Evolutionary conservation across 73 alveolate genomes (phyloP).

Genomic region (Paramecium sonneborni): DNA sequence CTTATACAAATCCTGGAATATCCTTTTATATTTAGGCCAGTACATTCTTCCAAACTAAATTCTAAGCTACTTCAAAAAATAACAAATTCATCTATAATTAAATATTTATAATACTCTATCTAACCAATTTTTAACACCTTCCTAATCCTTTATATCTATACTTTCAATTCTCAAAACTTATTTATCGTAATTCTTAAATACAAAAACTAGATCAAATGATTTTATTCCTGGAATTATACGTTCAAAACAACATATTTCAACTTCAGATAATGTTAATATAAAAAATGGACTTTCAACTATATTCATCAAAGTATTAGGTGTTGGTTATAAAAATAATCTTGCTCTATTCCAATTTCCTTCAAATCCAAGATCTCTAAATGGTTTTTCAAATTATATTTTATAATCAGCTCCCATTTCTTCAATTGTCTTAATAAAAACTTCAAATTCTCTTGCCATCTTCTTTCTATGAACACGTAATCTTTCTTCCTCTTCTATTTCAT

Average conservation of each 20-base stretch:
- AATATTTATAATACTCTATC: conserved; percentile 63
- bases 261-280: conserved; percentile 88
- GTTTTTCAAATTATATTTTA: conserved; percentile 82
- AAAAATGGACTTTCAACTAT: conserved; percentile 92
- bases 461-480: conserved; percentile 85
- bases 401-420: conserved; percentile 73
- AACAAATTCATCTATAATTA: conserved; percentile 75
- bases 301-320: conserved; percentile 86
- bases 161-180: conserved; percentile 85
- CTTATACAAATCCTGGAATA: conserved; percentile 86
- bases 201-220: conserved; percentile 93
- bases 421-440: conserved; percentile 78
- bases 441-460: conserved; percentile 83
- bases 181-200: conserved; percentile 87
- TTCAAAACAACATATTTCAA: conserved; percentile 92
- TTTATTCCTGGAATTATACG: conserved; percentile 90
- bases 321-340: conserved; percentile 86
- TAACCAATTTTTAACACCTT: conserved; percentile 86
- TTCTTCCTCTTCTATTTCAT: conserved; percentile 95
- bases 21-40: conserved; percentile 82
- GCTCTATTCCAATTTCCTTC: conserved; percentile 91
- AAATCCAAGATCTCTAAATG: conserved; percentile 86
- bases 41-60: conserved; percentile 88
- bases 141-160: conserved; percentile 88
- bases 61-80: conserved; percentile 87